Evolutionary conservation across 2,329 filamentous ascomycete species (phyloP).

Genomic region (Penicillium crustosum): DNA sequence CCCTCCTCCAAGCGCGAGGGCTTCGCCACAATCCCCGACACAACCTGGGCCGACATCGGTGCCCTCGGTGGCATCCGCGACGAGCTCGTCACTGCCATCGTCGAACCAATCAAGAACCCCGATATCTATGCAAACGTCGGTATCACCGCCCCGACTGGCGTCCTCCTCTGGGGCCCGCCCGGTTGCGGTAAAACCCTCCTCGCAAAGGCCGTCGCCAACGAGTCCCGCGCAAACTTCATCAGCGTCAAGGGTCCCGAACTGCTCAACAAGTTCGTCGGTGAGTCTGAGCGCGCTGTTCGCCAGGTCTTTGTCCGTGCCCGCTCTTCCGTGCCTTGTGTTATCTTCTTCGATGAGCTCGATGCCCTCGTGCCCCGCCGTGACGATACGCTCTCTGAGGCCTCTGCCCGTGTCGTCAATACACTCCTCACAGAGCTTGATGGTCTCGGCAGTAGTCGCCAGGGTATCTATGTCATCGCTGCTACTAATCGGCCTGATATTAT

Average conservation of each 20-base stretch:
- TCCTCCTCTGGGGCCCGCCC: constrained; percentile 93
- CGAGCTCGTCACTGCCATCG: constrained; percentile 80
- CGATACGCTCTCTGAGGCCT: constrained; percentile 74
- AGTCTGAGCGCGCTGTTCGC: constrained; percentile 88
- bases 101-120: constrained; percentile 82
- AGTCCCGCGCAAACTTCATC: constrained; percentile 96
- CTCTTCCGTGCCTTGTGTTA: constrained; percentile 83
- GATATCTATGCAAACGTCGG: constrained; percentile 74
- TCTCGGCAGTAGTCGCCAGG: constrained; percentile 67
- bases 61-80: constrained; percentile 76
- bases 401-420: constrained; percentile 88
- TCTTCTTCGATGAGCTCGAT: constrained; percentile 98
- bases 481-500: constrained; percentile 97
- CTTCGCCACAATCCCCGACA: constrained; percentile 89
- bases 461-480: constrained; percentile 91
- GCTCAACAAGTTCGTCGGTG: constrained; percentile 96
- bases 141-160: constrained; percentile 77
- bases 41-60: constrained; percentile 90
- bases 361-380: constrained; percentile 84
- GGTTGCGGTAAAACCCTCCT: constrained; percentile 96
- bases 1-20: constrained; percentile 87
- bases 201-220: constrained; percentile 93
- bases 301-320: constrained; percentile 88
- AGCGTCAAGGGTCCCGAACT: constrained; percentile 95
- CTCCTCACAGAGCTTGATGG: constrained; percentile 93